Base-by-base conservation (phyloP, 2,329 filamentous ascomycete genomes). In the Stemphylium vesicarium region DNA sequence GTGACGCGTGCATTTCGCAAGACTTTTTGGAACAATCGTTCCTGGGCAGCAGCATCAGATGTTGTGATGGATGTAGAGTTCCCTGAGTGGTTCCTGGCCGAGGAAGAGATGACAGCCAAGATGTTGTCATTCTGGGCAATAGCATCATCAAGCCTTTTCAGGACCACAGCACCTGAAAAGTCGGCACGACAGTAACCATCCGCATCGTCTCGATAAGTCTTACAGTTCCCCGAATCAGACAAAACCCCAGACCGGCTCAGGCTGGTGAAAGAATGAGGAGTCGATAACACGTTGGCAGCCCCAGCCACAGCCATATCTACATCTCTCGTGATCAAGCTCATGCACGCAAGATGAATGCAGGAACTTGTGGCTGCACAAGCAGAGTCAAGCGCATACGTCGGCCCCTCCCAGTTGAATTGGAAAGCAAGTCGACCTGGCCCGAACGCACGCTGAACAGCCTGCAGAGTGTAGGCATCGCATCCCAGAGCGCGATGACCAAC, bases 61-160 rank as follows among this genome's bases (percentile, higher is more conserved):
- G 50, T 51, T 0, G 70, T 73, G n/a, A 74, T 71, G 3, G 66
- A 69, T 4, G 46, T 46, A 1, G 69, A 39, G 4, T 66, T 46
- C 0, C 60, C 64, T 0, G 77, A 80, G 51, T 82, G 78, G 49
- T 82, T 82, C 2, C 76, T 80, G 3, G 56, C 63, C 1, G 74
- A 68, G 3, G 65, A 73, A 4, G 61, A 39, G 36, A 77, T 71
- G 12, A 68, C 49, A 7, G 56, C 74, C 4, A 63, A 59, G 15
- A 58, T 73, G 1, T 45, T 76, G 60, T 82, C 79, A 2, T 65
- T 63, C 37, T 75, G 68, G 0, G 65, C 66, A 7, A 68, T 24
- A 3, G 74, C 74, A 50, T 76, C 74, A 12, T 69, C 64, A 2
- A 73, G 49, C 0, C 73, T 56, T 54, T 77, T 77, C 10, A 77